A percentile compares a stretch with the other conserved stretches of the same genome.
Conservation (phyloP, 345 rosid genomes). For the Balakata baccata region DNA sequence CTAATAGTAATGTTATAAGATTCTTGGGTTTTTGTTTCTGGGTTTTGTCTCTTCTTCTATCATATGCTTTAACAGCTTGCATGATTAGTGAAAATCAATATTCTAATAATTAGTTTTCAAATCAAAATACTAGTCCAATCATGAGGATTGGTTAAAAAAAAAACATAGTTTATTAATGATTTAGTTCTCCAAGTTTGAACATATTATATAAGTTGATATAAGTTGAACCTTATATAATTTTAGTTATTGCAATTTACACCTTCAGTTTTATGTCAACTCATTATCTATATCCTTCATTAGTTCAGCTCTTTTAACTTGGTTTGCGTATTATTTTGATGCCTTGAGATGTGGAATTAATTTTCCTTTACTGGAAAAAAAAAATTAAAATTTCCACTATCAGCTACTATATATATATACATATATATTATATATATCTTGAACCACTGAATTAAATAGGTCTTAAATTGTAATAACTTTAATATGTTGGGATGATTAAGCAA, state of each 20-base stretch:
- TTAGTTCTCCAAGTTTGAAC: not conserved
- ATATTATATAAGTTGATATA: not conserved
- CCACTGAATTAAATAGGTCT: no score
- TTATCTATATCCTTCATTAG: no score
- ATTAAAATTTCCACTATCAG: no score
- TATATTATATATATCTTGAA: no score
- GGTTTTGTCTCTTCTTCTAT: slow-evolving; percentile 25
- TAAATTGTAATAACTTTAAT: no score
- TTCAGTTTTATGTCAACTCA: no score
- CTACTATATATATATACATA: no score
- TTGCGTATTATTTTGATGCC: no score
- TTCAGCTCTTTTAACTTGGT: no score
- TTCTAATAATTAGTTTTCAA: slow-evolving; percentile 1
- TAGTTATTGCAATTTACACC: not conserved
- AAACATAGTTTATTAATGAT: not conserved
- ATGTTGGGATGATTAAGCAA: not conserved
- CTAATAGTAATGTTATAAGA: no score
- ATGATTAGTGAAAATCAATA: slow-evolving; percentile 12
- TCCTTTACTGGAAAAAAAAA: not conserved
- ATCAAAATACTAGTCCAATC: slow-evolving; percentile 14
- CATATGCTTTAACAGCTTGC: slow-evolving; percentile 16
- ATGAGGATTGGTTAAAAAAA: slow-evolving; percentile 28
- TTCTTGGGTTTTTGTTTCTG: not conserved
- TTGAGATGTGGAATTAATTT: not conserved
- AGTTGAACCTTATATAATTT: not conserved